These are phyloP conservation scores for Mollisiaceae sp. DNA, from an alignment of 2,329 filamentous ascomycete species.

Conservation along the genomic window DNA sequence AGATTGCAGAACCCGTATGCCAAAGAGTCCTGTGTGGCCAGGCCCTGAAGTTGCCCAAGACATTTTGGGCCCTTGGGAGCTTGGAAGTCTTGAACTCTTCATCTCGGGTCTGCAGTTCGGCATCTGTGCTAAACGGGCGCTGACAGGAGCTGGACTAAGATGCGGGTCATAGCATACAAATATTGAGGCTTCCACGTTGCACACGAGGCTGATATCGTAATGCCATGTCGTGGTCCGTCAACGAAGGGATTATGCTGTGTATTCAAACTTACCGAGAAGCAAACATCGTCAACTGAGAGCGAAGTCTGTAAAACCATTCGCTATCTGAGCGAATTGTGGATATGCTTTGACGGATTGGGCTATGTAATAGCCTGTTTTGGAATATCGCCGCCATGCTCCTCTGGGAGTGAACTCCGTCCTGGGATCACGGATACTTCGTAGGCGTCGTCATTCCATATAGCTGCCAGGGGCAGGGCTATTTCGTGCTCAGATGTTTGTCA, in stretches of 20 bases:
- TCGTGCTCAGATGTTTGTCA: slow-evolving; percentile 5
- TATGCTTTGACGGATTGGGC: not conserved
- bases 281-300: not conserved
- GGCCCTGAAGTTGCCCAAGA: not conserved
- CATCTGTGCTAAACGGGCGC: not conserved
- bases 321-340: slow-evolving; percentile 1
- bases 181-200: slow-evolving; percentile 4
- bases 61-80: not conserved
- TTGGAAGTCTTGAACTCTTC: not conserved
- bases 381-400: not conserved
- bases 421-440: not conserved
- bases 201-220: not conserved
- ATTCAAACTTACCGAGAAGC: not conserved
- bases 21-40: not conserved
- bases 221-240: not conserved
- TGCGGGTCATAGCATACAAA: slow-evolving; percentile 6
- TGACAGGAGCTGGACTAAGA: slow-evolving; percentile 5
- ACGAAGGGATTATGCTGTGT: slow-evolving; percentile 2
- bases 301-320: not conserved
- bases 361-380: not conserved
- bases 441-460: slow-evolving; percentile 8
- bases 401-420: slow-evolving; percentile 1
- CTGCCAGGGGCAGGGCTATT: not conserved
- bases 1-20: not conserved
- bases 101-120: not conserved